Base-by-base conservation (phyloP, 129 eudicot genomes). In the Smallanthus sonchifolius region DNA sequence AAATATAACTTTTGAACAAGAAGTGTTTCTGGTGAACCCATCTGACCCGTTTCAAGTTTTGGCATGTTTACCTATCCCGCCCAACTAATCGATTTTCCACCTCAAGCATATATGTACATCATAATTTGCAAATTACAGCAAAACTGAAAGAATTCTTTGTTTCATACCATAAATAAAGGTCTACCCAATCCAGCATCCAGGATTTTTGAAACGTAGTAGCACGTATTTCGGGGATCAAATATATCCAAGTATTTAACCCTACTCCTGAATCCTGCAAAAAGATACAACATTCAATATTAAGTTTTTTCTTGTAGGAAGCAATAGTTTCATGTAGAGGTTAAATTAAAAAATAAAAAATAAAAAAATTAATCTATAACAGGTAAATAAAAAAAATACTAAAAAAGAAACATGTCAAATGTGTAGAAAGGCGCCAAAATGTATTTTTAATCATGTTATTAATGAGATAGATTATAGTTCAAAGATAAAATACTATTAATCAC, bases 121-220 rank as follows among this genome's bases (percentile, higher is more conserved):
- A 51, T 1, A 64, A 17, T 17, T 45, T n/a, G 8, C 13, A 62
- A 38, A 30, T 61, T 60, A 47, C 35, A 34, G 45, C 45, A 38
- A 71, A n/a, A n/a, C n/a, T n/a, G n/a, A n/a, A n/a, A n/a, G n/a
- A n/a, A n/a, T n/a, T n/a, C n/a, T n/a, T n/a, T n/a, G 48, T 34
- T 70, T 65, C 72, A 8, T 80, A 91, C 99, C 99, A 90, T 86
- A 74, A 95, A 95, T 54, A 95, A 36, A 43, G 99, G 99, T 65
- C 91, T 84, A 59, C 84, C 90, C 70, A 77, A 77, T 43, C 96
- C 97, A 5, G 84, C 91, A 82, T 95, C 97, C 77, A 91, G 66
- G 71, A 91, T 83, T 82, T 91, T 84, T n/a, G 99, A 95, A 19
- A 91, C 69, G 77, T 91, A 95, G 77, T 80, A 83, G 83, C 96